These are phyloP conservation scores for Zoysia japonica DNA, from an alignment of 176 grass and related monocot genomes.

Conservation along the genomic window DNA sequence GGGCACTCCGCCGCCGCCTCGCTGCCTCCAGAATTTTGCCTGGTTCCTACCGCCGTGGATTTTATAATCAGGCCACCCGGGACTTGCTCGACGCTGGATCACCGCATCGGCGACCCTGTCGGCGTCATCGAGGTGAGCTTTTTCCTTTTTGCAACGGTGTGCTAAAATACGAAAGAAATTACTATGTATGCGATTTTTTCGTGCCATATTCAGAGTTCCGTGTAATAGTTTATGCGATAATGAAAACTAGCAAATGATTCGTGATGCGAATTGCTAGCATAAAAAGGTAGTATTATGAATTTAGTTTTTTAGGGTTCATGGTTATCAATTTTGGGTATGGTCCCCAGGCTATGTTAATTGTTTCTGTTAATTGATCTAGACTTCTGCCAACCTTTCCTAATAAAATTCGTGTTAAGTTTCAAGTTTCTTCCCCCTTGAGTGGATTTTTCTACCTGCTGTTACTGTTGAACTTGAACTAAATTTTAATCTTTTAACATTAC, in stretches of 20 bases:
- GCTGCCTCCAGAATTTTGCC: constrained; percentile 25
- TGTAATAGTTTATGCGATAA: background rate
- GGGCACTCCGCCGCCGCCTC: constrained; percentile 17
- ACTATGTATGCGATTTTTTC: background rate
- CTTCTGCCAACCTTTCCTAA: background rate
- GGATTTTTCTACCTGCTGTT: background rate
- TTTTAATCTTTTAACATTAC: constrained; percentile 23
- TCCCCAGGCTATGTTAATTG: background rate
- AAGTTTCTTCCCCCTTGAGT: background rate
- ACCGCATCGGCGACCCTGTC: constrained; percentile 43
- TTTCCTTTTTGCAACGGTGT: too few species aligned
- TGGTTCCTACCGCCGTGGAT: constrained; percentile 23
- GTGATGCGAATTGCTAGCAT: background rate
- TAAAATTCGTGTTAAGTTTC: background rate
- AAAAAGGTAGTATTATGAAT: background rate
- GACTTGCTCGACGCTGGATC: constrained; percentile 52
- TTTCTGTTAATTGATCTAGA: constrained; percentile 7
- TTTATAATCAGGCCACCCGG: constrained; percentile 32
- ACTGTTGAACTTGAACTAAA: background rate
- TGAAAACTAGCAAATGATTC: background rate
- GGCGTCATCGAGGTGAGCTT: constrained; percentile 64
- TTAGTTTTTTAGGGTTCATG: constrained; percentile 12
- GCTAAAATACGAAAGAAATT: background rate
- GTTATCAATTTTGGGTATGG: background rate
- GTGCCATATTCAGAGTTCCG: background rate